Evolutionary conservation across 306 rosid genomes (phyloP), one percentile per base, ranked within the genome.

Genomic region (Medicago arabica): DNA sequence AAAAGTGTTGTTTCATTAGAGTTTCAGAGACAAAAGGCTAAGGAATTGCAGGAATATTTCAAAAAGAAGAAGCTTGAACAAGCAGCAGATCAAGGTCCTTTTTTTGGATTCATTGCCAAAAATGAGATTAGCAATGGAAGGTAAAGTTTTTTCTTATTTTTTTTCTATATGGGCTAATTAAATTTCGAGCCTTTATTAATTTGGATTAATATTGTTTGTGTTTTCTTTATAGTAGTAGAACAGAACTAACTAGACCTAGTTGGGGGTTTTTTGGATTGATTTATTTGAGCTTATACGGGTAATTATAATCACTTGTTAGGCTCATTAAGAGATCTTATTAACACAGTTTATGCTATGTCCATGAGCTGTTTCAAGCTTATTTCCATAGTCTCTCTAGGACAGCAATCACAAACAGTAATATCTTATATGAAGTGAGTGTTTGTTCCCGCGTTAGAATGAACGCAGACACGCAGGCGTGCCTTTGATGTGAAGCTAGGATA

Each of bases 21-120:
- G 90, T 90, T 95, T 79, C 98, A 95, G 95, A 90, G 98, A 83
- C 89, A 78, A 74, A 95, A 86, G 91, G 98, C 97, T n/a, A 95
- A 90, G 93, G 97, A 92, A 83, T 85, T 95, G 54, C 98, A 87
- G 87, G 96, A 95, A 38, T 95, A 87, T 76, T 95, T 95, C 75
- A 92, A 88, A 85, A 79, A 84, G 92, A 92, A 90, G 96, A 92
- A 92, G 88, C 92, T 92, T 80, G 96, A 92, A 44, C 91, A 80
- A 25, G 93, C 97, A 9, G 93, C 97, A 8, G 58, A 71, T 75
- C 97, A 84, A 67, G 97, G 91, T 19, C 98, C 98, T 7, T 73
- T 85, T 54, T 89, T 95, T 88, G 98, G 98, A 23, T 95, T 87
- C 80, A 77, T 95, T 76, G 97, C 88, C 46, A 92, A 86, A 86